These are phyloP conservation scores for Colletotrichum sp. DNA, from an alignment of 2,329 filamentous ascomycete species.

Conservation along the genomic window DNA sequence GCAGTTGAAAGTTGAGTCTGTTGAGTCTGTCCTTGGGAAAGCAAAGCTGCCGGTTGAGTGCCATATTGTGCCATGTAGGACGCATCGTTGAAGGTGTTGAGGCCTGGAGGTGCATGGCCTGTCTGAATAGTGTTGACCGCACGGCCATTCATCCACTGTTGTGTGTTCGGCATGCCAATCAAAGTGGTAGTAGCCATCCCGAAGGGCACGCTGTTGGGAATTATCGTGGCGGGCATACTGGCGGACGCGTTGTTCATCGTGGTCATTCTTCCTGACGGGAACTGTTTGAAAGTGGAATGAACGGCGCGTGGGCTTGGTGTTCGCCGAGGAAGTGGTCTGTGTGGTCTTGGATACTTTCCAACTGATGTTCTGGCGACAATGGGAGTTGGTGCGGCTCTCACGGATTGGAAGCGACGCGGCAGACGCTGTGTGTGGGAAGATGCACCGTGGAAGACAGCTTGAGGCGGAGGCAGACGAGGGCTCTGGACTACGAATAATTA, in stretches of 20 bases:
- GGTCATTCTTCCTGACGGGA: background rate
- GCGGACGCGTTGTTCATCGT: background rate
- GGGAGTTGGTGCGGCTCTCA: background rate
- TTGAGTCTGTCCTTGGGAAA: background rate
- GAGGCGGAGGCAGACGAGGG: background rate
- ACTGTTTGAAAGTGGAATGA: background rate
- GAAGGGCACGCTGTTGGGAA: background rate
- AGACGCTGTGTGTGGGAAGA: background rate
- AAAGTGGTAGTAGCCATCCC: background rate
- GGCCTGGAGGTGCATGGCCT: background rate
- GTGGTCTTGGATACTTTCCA: background rate
- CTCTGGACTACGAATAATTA: background rate
- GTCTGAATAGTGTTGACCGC: background rate
- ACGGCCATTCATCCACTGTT: background rate
- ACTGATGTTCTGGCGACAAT: background rate
- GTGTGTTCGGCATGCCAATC: background rate
- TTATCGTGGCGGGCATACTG: no score
- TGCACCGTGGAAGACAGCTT: background rate
- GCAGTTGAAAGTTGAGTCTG: no score
- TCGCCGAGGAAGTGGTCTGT: background rate
- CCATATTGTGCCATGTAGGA: background rate
- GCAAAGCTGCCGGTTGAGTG: background rate
- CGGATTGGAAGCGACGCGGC: background rate
- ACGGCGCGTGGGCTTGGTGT: background rate
- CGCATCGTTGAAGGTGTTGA: background rate